Conservation (phyloP, 1,139 yeast species). For the Candida sp. region DNA sequence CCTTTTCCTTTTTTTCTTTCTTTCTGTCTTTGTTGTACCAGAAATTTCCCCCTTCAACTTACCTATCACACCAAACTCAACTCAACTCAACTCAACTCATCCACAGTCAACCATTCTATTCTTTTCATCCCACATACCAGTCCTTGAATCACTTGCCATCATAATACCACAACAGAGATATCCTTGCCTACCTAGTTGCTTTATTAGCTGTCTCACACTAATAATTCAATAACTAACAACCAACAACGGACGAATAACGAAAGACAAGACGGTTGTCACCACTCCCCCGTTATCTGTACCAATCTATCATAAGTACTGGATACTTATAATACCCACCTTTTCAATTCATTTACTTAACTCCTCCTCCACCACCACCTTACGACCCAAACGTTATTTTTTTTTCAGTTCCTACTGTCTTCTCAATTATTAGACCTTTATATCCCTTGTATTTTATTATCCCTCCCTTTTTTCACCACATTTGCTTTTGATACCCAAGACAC, state of each 20-base stretch:
- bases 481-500: not conserved
- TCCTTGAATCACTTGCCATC: too few relatives aligned
- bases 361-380: not conserved
- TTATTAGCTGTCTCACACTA: not conserved
- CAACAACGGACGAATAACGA: not conserved
- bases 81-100: not conserved
- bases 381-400: not conserved
- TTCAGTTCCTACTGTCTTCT: not conserved
- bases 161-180: too few relatives aligned
- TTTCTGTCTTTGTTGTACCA: not conserved
- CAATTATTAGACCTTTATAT: not conserved
- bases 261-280: not conserved
- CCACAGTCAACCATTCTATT: not conserved
- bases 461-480: not conserved
- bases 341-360: not conserved
- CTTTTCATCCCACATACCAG: too few relatives aligned
- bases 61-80: too few relatives aligned
- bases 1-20: not conserved
- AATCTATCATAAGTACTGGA: not conserved
- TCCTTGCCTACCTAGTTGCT: not conserved
- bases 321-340: not conserved
- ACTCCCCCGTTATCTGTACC: too few relatives aligned
- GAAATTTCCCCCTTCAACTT: not conserved
- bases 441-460: not conserved
- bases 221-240: not conserved